Evolutionary conservation across 1,139 yeast species (phyloP).

Genomic region (Hansenula sp.): DNA sequence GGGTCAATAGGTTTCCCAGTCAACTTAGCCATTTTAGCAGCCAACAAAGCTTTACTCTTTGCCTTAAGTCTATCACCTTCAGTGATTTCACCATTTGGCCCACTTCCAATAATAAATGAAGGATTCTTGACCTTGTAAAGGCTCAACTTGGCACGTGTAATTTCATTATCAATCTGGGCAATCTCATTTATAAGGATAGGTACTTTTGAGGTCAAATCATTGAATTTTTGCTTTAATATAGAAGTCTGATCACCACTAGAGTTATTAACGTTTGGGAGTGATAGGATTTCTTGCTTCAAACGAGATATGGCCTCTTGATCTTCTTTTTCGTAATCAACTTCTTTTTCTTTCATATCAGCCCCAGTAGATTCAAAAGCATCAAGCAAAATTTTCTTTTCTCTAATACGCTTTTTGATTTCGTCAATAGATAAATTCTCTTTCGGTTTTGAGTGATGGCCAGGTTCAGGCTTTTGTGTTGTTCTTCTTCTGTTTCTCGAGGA

Average conservation of each 20-base stretch:
- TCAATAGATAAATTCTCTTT: slow-evolving; percentile 29
- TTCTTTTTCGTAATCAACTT: slow-evolving; percentile 27
- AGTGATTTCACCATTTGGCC: slow-evolving; percentile 80
- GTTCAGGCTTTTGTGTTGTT: slow-evolving; percentile 8
- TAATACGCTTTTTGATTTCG: slow-evolving; percentile 52
- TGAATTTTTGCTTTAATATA: slow-evolving; percentile 26
- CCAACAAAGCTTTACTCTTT: slow-evolving; percentile 69
- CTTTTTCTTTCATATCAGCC: slow-evolving; percentile 16
- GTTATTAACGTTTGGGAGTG: slow-evolving; percentile 24
- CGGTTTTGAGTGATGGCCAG: slow-evolving; percentile 5
- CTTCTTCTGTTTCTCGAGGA: slow-evolving; percentile 24
- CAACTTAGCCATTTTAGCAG: slow-evolving; percentile 86
- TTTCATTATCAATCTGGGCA: slow-evolving; percentile 58
- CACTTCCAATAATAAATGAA: slow-evolving; percentile 66
- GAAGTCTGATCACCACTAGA: slow-evolving; percentile 26
- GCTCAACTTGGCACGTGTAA: slow-evolving; percentile 65
- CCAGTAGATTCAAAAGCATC: slow-evolving; percentile 40
- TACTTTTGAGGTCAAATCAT: slow-evolving; percentile 57
- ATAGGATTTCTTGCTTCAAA: slow-evolving; percentile 56
- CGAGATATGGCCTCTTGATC: slow-evolving; percentile 51
- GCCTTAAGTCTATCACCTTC: slow-evolving; percentile 79
- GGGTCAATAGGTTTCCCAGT: slow-evolving; percentile 67
- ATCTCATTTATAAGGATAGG: slow-evolving; percentile 67
- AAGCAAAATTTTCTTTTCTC: slow-evolving; percentile 57
- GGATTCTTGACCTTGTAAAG: slow-evolving; percentile 68